A percentile compares a stretch with the other conserved stretches of the same genome.
Evolutionary conservation across 1,139 yeast species (phyloP).

Genomic region (Pichia sp.): DNA sequence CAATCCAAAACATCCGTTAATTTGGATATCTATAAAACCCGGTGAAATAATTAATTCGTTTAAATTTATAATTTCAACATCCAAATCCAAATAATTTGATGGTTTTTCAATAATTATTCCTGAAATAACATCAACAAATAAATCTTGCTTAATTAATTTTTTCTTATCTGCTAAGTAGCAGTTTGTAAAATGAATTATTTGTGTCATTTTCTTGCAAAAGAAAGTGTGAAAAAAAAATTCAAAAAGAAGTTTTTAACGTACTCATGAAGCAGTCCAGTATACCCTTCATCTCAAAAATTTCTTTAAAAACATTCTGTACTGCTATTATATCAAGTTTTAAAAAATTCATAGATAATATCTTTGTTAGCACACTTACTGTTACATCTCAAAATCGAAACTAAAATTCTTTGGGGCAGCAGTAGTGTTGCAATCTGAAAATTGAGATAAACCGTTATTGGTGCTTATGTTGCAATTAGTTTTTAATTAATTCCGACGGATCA

Average conservation of each 20-base stretch:
- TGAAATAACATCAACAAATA: conserved; percentile 40
- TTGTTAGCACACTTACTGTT: neutral
- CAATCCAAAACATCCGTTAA: conserved; percentile 56
- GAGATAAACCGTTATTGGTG: neutral
- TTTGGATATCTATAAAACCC: conserved; percentile 56
- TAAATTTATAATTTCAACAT: conserved; percentile 36
- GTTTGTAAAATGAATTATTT: conserved; percentile 36
- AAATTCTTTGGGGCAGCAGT: neutral
- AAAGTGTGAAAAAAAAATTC: neutral
- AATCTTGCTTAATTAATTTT: conserved; percentile 35
- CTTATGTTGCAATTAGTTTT: neutral
- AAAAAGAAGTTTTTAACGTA: no score
- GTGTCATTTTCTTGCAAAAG: conserved; percentile 5
- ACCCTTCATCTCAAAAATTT: no score
- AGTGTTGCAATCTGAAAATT: neutral
- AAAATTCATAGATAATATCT: neutral
- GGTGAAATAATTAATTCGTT: conserved; percentile 48
- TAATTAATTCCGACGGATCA: neutral
- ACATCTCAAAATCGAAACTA: neutral
- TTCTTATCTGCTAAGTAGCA: conserved; percentile 51
- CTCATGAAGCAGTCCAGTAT: neutral
- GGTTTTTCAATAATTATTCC: conserved; percentile 39
- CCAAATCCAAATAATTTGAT: conserved; percentile 7
- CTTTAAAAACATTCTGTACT: no score
- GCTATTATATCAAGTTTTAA: no score